Base-by-base conservation (phyloP, 2,329 filamentous ascomycete species). In the Thielaviopsis populi region DNA sequence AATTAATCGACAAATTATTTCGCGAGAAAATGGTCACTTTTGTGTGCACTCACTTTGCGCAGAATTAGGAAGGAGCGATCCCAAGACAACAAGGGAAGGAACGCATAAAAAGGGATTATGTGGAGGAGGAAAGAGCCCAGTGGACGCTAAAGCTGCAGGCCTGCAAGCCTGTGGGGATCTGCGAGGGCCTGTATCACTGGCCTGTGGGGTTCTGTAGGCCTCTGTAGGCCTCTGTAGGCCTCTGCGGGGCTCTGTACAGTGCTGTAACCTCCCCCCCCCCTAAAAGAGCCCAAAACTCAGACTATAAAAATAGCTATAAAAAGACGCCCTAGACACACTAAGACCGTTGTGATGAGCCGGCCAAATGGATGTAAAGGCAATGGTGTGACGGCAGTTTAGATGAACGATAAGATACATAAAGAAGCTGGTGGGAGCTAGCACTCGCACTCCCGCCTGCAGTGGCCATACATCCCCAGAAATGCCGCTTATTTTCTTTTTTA, bases 41-140 rank as follows among this genome's bases (percentile, higher is more conserved):
- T 50, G 46, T 56, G 50, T 56, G 53, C n/a, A 27, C 27, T 37
- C 27, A 27, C 53, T 56, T 56, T 33, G 15, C 30, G 33, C 24
- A 56, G 53, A 50, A 50, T 50, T 33, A 3, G 27, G 27, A 56
- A 56, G 53, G 46, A 50, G 24, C 46, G 22, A 50, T 22, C 46
- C 53, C 53, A 56, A 56, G 50, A 33, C 27, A 33, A 56, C 27
- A 56, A 56, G 53, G 53, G 53, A 56, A 56, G 53, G 53, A 33
- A 56, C 53, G 53, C 53, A 27, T 56, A 22, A 30, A 27, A 50
- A 27, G 24, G 6, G 8, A 56, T 15, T 13, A 30, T 22, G 22
- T 22, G 15, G 46, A 50, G 24, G 19, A 27, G 53, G 53, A 56
- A 56, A 37, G 24, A 56, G n/a, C 24, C 53, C 27, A 56, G 27